These are phyloP conservation scores for Paramecium sonneborni DNA, from an alignment of 73 alveolate genomes.

Conservation along the genomic window DNA sequence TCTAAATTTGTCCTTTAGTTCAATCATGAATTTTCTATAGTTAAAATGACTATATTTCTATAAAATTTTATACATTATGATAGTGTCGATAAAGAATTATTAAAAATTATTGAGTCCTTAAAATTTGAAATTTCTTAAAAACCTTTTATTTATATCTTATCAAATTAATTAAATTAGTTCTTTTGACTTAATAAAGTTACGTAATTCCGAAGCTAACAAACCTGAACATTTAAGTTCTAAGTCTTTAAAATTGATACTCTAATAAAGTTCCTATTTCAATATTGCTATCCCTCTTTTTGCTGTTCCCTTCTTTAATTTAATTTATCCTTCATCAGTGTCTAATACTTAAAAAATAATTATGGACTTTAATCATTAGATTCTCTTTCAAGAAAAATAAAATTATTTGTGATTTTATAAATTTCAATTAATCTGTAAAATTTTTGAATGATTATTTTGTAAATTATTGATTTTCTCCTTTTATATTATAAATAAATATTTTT, in stretches of 20 bases:
- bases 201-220: constrained; percentile 8
- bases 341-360: background rate
- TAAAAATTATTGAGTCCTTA: background rate
- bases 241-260: constrained; percentile 31
- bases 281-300: background rate
- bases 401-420: background rate
- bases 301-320: background rate
- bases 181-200: background rate
- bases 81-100: background rate
- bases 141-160: background rate
- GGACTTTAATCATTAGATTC: background rate
- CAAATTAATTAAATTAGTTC: background rate
- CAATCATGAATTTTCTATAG: background rate
- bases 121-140: constrained; percentile 44
- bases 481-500: background rate
- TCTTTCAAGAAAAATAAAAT: background rate
- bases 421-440: background rate
- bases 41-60: background rate
- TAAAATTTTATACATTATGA: background rate
- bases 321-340: constrained; percentile 11
- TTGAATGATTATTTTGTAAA: background rate
- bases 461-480: background rate
- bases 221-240: background rate
- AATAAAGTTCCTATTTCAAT: constrained; percentile 11
- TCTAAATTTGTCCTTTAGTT: background rate